Evolutionary conservation across 208 protist genomes (phyloP).

Genomic region (Leishmania lainsoni): DNA sequence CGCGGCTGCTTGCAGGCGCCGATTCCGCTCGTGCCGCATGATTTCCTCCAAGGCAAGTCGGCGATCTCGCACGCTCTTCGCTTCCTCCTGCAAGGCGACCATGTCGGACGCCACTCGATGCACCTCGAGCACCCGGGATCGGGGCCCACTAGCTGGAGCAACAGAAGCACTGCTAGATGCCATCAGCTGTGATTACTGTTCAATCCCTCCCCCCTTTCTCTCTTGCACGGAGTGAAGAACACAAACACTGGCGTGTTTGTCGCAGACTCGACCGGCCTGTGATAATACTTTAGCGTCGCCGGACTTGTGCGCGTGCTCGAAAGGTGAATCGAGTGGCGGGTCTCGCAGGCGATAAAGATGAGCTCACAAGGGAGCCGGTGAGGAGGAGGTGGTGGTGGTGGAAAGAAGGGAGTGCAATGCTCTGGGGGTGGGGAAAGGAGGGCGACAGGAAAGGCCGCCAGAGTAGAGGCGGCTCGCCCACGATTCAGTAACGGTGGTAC

Average conservation of each 20-base stretch:
- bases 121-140: background rate
- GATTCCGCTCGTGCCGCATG: constrained; percentile 32
- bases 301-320: too few relatives aligned
- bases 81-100: constrained; percentile 3
- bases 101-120: background rate
- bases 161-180: constrained; percentile 1
- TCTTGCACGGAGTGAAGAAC: background rate
- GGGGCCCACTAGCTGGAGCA: background rate
- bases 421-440: background rate
- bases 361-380: background rate
- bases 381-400: background rate
- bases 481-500: background rate
- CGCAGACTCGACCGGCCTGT: background rate
- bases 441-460: background rate
- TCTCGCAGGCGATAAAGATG: background rate
- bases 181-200: constrained; percentile 6
- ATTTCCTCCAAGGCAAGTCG: constrained; percentile 22
- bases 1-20: constrained; percentile 21
- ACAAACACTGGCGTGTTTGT: background rate
- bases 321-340: background rate
- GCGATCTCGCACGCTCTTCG: constrained; percentile 19
- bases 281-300: too few relatives aligned
- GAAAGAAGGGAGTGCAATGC: background rate
- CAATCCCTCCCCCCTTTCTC: background rate
- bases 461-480: background rate